A percentile compares a stretch with the other conserved stretches of the same genome.
Conservation (phyloP, 2,329 filamentous ascomycete species). For the Ascochyta clinopodiicola region DNA sequence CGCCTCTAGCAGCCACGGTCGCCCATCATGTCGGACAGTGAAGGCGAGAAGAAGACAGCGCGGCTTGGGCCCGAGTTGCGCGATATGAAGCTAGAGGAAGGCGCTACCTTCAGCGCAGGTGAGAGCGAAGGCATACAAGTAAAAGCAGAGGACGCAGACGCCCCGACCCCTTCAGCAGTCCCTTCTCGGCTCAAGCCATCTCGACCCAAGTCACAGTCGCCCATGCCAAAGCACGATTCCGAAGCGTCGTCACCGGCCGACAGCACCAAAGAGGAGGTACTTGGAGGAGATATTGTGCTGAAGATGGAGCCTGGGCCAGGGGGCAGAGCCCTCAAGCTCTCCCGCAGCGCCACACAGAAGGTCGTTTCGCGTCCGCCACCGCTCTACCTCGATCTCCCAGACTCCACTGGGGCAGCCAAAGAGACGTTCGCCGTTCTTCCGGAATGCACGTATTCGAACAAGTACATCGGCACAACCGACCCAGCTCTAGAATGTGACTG, state of each 20-base stretch:
- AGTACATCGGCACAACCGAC: constrained; percentile 88
- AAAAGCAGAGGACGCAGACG: constrained; percentile 39
- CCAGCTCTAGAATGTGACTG: constrained; percentile 96
- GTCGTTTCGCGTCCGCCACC: constrained; percentile 65
- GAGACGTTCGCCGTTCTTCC: constrained; percentile 80
- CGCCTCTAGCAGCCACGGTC: constrained; percentile 20
- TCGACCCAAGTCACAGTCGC: constrained; percentile 42
- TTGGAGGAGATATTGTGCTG: constrained; percentile 67
- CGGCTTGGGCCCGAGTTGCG: constrained; percentile 53
- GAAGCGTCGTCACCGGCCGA: constrained; percentile 48
- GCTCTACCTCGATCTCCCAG: constrained; percentile 76
- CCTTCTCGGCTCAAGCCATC: constrained; percentile 34
- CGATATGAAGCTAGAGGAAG: constrained; percentile 56
- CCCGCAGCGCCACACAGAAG: constrained; percentile 77
- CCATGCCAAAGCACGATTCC: constrained; percentile 39
- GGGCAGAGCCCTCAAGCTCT: constrained; percentile 70
- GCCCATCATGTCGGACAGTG: constrained; percentile 49
- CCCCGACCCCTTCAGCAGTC: constrained; percentile 38
- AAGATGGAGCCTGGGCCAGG: constrained; percentile 65
- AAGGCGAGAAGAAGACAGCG: constrained; percentile 43
- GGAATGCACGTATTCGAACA: constrained; percentile 89
- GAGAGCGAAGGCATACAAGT: constrained; percentile 32
- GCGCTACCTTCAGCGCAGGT: constrained; percentile 28
- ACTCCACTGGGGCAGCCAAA: constrained; percentile 78
- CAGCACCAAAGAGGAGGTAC: constrained; percentile 58